phyloP scores from a whole-genome alignment of 345 rosid species.

The Pistacia atlantica region DNA sequence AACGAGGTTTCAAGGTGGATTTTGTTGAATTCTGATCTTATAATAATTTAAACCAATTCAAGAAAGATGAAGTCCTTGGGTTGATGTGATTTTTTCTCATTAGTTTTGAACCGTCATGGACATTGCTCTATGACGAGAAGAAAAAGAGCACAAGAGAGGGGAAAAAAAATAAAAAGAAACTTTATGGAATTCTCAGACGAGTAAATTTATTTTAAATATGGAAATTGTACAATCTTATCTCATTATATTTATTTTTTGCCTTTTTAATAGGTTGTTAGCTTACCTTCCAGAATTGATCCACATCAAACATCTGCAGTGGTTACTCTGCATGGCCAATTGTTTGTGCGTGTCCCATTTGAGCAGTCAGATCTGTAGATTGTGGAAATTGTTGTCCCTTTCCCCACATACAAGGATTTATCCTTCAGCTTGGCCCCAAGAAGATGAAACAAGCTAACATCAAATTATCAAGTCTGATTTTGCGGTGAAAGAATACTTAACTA shows the following conservation, averaged over 20 bases:
- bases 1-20: neutral
- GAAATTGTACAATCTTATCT: neutral
- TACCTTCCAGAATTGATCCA: slow-evolving; percentile 70
- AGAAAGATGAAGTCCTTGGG: neutral
- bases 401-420: neutral
- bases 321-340: slow-evolving; percentile 71
- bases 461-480: neutral
- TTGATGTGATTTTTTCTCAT: neutral
- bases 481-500: slow-evolving; percentile 11
- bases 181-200: no score
- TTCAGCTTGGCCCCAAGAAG: neutral
- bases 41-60: neutral
- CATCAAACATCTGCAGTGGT: slow-evolving; percentile 77
- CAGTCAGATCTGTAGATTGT: slow-evolving; percentile 21
- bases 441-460: slow-evolving; percentile 1
- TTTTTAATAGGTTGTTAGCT: slow-evolving; percentile 54
- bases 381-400: slow-evolving; percentile 5
- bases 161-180: neutral
- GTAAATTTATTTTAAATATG: neutral
- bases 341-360: slow-evolving; percentile 67
- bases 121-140: neutral
- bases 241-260: neutral
- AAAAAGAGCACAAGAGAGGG: neutral
- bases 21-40: neutral
- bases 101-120: neutral